Conservation (phyloP, 1,139 yeast genomes). For the Geotrichum carabidarum region DNA sequence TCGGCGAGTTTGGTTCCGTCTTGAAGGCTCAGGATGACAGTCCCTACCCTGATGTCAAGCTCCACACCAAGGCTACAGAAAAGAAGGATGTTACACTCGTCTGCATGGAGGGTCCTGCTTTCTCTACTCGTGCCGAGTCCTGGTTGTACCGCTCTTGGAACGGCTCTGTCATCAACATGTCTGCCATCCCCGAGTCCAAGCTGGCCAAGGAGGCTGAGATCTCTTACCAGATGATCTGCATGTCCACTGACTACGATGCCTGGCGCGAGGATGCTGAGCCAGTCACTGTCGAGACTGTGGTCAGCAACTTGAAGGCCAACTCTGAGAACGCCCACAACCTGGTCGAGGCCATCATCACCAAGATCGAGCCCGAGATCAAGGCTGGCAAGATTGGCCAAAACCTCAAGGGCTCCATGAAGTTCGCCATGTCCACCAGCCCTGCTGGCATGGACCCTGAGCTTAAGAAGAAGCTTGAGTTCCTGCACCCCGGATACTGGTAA, state of each 20-base stretch:
- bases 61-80: conserved; percentile 56
- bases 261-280: conserved; percentile 96
- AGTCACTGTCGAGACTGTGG: conserved; percentile 93
- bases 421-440: conserved; percentile 74
- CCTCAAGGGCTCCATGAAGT: conserved; percentile 72
- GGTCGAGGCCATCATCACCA: conserved; percentile 63
- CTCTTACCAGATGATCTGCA: conserved; percentile 94
- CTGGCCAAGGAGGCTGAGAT: conserved; percentile 96
- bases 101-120: conserved; percentile 99
- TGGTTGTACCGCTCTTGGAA: conserved; percentile 83
- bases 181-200: conserved; percentile 91
- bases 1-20: conserved; percentile 55
- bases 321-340: conserved; percentile 76
- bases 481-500: conserved; percentile 89
- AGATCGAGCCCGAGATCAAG: conserved; percentile 57
- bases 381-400: conserved; percentile 63
- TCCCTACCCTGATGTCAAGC: conserved; percentile 32
- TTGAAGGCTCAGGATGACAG: conserved; percentile 44
- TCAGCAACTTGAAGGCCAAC: conserved; percentile 84
- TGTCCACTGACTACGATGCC: conserved; percentile 98
- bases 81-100: conserved; percentile 68
- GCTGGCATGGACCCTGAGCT: conserved; percentile 68
- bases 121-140: conserved; percentile 96
- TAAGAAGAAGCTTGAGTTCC: conserved; percentile 71
- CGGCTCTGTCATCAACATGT: conserved; percentile 94